These are phyloP conservation scores for Tuber melanosporum DNA, from an alignment of 495 filamentous ascomycete species.

Conservation along the genomic window DNA sequence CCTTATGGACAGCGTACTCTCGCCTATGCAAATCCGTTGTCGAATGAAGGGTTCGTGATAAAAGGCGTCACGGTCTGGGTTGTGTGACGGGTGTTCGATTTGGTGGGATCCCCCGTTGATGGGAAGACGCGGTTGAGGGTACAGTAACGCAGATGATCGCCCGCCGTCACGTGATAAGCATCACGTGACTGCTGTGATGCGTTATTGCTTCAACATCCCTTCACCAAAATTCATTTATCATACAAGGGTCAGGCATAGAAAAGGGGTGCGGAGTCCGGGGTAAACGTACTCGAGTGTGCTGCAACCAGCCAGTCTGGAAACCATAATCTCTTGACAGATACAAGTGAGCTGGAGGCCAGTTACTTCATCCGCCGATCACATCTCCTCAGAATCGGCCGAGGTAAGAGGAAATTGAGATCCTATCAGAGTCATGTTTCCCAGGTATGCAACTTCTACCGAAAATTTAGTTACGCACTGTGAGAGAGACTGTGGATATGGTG, in stretches of 20 bases:
- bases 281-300: not conserved
- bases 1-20: not conserved
- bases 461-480: too few relatives aligned
- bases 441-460: too few relatives aligned
- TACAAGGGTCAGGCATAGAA: not conserved
- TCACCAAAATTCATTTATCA: too few relatives aligned
- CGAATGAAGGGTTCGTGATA: not conserved
- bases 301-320: not conserved
- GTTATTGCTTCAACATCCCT: not conserved
- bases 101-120: not conserved
- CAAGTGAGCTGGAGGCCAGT: not conserved
- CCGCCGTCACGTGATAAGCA: not conserved
- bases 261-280: too few relatives aligned
- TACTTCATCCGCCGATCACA: not conserved
- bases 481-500: too few relatives aligned
- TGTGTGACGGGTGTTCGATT: not conserved
- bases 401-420: not conserved
- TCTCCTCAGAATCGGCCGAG: not conserved
- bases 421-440: too few relatives aligned
- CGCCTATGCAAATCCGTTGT: not conserved
- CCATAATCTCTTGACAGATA: not conserved
- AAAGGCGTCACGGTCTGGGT: not conserved
- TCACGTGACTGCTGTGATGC: not conserved
- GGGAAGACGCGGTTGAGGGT: not conserved
- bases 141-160: not conserved